A percentile compares a stretch with the other conserved stretches of the same genome.
These are phyloP conservation scores for Blastomyces emzantsi DNA, from an alignment of 2,329 filamentous ascomycete species.

Conservation along the genomic window DNA sequence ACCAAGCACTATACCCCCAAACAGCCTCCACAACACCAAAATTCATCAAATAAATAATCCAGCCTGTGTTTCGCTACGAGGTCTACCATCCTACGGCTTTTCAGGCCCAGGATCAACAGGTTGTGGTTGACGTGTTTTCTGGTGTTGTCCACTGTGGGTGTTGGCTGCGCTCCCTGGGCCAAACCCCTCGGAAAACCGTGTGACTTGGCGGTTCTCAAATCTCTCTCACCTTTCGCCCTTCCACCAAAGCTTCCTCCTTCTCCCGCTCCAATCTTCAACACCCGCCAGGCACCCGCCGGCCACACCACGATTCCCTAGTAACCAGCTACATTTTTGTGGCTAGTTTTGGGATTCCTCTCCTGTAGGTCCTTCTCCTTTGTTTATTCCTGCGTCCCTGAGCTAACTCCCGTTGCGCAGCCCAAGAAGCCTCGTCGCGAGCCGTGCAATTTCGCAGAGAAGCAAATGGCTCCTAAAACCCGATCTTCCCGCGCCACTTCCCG, in stretches of 20 bases:
- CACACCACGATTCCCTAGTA: conserved; percentile 17
- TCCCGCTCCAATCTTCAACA: conserved; percentile 19
- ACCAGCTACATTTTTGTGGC: conserved; percentile 25
- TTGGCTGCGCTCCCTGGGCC: neutral
- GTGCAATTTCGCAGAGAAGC: neutral
- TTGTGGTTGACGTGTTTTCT: conserved; percentile 2
- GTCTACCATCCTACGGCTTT: neutral
- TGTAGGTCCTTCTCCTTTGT: conserved; percentile 19
- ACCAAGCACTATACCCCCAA: neutral
- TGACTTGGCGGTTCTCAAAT: conserved; percentile 2
- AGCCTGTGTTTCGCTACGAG: neutral
- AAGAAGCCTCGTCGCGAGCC: conserved; percentile 9
- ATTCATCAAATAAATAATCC: conserved; percentile 4
- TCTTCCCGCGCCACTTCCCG: conserved; percentile 24
- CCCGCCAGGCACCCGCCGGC: conserved; percentile 7
- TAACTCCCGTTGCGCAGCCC: conserved; percentile 19
- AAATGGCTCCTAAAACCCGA: conserved; percentile 30
- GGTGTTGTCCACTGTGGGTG: neutral
- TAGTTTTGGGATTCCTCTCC: conserved; percentile 19
- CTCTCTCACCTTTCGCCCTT: conserved; percentile 20
- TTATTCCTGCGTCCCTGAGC: conserved; percentile 14
- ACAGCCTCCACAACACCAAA: neutral
- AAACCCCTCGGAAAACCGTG: neutral
- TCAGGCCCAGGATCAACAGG: neutral
- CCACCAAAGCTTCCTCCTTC: conserved; percentile 23